Evolutionary conservation across 1,284 basidiomycete species (phyloP).

Genomic region (Phenoliferia sp.): DNA sequence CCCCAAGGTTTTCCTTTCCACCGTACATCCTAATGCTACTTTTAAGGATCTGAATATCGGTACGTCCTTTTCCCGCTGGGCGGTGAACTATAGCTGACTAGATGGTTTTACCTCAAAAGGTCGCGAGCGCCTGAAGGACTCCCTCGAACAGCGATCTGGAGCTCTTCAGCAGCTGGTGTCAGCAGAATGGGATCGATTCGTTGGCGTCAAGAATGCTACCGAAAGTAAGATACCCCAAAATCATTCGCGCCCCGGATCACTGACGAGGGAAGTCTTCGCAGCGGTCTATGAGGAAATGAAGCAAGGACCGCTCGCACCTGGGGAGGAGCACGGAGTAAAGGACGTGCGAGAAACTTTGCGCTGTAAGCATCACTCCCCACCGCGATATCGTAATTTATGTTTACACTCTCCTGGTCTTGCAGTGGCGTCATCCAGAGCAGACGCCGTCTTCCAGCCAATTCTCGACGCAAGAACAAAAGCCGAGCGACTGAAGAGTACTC

Average conservation of each 20-base stretch:
- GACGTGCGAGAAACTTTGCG: conserved; percentile 78
- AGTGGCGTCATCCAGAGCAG: conserved; percentile 83
- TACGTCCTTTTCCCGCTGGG: not conserved
- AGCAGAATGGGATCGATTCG: conserved; percentile 97
- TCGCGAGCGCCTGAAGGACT: conserved; percentile 43
- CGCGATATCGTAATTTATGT: not conserved
- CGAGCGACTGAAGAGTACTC: conserved; percentile 82
- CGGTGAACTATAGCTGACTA: not conserved
- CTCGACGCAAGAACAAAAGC: conserved; percentile 94
- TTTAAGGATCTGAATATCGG: conserved; percentile 83
- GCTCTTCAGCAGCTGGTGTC: conserved; percentile 92
- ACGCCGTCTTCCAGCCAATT: conserved; percentile 93
- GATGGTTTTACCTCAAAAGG: not conserved
- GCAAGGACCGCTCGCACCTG: conserved; percentile 64
- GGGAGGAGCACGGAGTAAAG: conserved; percentile 75
- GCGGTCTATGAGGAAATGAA: conserved; percentile 90
- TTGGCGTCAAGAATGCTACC: conserved; percentile 92
- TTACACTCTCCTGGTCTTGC: conserved; percentile 25
- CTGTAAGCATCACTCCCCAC: conserved; percentile 52
- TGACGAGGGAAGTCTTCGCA: conserved; percentile 39
- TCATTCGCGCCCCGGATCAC: not conserved
- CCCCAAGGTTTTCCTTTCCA: conserved; percentile 86
- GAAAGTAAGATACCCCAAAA: conserved; percentile 67
- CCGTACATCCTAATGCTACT: conserved; percentile 90
- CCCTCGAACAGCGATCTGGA: conserved; percentile 82